These are phyloP conservation scores for Ophiosphaerella korrae DNA, from an alignment of 2,329 filamentous ascomycete genomes.

Conservation along the genomic window DNA sequence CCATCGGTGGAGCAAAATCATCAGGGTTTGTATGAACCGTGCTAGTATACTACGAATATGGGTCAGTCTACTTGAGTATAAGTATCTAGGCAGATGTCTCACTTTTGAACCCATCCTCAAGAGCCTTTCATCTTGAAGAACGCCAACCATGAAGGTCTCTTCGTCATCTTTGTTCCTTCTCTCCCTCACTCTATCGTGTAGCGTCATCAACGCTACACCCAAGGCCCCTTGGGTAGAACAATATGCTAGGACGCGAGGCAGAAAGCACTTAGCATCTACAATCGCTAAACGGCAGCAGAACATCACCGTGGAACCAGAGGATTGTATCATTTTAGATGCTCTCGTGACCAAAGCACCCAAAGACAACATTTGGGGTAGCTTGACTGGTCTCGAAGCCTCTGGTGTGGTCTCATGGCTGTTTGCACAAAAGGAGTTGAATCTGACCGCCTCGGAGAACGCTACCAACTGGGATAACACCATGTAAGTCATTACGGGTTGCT, in stretches of 20 bases:
- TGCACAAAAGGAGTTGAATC: background rate
- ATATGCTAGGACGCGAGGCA: slow-evolving; percentile 1
- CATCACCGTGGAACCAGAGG: background rate
- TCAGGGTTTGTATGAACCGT: too few species aligned
- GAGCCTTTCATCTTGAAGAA: background rate
- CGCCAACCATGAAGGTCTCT: background rate
- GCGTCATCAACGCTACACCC: background rate
- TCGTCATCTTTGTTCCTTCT: background rate
- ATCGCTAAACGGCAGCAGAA: background rate
- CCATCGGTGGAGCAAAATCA: too few species aligned
- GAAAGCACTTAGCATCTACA: background rate
- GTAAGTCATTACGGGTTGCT: background rate
- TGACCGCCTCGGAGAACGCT: background rate
- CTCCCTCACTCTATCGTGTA: background rate
- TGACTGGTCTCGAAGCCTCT: background rate
- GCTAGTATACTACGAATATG: too few species aligned
- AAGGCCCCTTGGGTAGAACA: slow-evolving; percentile 1
- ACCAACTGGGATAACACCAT: background rate
- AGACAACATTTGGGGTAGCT: background rate
- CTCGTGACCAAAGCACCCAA: background rate
- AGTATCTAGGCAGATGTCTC: background rate
- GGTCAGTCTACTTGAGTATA: background rate
- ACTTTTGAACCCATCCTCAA: background rate
- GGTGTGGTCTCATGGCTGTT: background rate
- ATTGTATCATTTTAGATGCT: background rate